Evolutionary conservation across 306 rosid genomes (phyloP), one percentile per base, ranked within the genome.

Genomic region (Urtica urens): DNA sequence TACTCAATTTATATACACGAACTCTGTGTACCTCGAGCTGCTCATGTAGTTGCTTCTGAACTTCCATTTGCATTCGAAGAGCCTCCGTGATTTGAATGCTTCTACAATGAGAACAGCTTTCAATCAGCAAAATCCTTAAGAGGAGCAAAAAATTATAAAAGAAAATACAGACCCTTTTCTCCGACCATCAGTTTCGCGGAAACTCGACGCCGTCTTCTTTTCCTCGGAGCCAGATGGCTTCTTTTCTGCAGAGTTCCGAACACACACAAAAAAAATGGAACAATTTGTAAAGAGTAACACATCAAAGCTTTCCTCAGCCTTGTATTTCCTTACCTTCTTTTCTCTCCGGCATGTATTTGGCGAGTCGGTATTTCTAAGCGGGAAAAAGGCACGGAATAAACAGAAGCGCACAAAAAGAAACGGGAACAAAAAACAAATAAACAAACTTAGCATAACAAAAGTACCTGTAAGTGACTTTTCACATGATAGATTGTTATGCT

Each of bases 391-490:
- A 57, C 30, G 53, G 51, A 65, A 49, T 29, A 18, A 15, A 22
- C 18, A 38, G 29, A 3, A 19, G 2, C 9, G 27, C 4, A 17
- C 49, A 34, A 49, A 28, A 56, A 22, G 52, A 43, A 22, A 55
- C 19, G 46, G 26, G 40, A 17, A 16, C 7, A 58, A 9, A 27
- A 39, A 43, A 38, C 3, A n/a, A 12, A 19, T 16, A 25, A 10
- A 43, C 22, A 12, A 7, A 44, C 44, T 23, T 34, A 27, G 20
- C 19, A n/a, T 24, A 40, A 41, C 2, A 35, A 35, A 13, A 35
- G 40, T 53, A 70, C 75, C 75, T 70, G 75, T 25, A 70, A 70
- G 63, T 70, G 75, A 39, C 75, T 70, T 49, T 70, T 70, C 54
- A 70, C 75, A 49, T 70, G 75, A 47, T 70, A 70, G 31, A 70